Base-by-base conservation (phyloP, 75 land plant species). In the Cryptomeria japonica region DNA sequence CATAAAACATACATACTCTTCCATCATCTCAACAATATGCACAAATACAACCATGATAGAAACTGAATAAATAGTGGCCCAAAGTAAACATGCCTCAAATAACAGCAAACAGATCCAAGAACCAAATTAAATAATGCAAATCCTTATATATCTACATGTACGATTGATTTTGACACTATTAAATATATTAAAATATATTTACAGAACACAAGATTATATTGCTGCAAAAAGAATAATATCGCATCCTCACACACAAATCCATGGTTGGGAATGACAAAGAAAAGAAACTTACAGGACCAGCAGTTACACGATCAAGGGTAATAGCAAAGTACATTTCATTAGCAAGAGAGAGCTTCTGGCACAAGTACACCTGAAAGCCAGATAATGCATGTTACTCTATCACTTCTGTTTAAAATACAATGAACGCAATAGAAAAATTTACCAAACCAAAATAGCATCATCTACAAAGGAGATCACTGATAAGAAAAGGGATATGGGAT, bases 291-390 rank as follows among this genome's bases (percentile, higher is more conserved):
- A 98, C 99, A 38, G 99, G 99, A 42, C 99, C 99, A 92, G 99
- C 99, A 89, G 96, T 90, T 68, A 90, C 95, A 82, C 99, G 95
- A 89, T 98, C 99, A 51, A 98, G 91, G 28, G 96, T 98, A 88
- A 98, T 98, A 82, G 99, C 97, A 86, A 98, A 98, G 92, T 98
- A 98, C 99, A 98, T 98, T 89, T 98, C 99, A 88, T 98, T 98
- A 77, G 93, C 96, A 68, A 98, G 95, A 1, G 96, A 93, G 70
- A 98, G 87, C 86, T 95, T 98, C 80, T 98, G 92, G 87, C 99
- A 97, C 85, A 98, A 75, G 86, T 98, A 98, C 85, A 98, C 96
- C 99, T 98, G 94, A 87, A 89, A 49, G 82, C 89, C 82, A 83
- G 44, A 46, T 39, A 82, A 46, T 82, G 16, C 51, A 46, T 13